These are phyloP conservation scores for Asterochloris erici DNA, from an alignment of 139 green algal species.

Conservation along the genomic window DNA sequence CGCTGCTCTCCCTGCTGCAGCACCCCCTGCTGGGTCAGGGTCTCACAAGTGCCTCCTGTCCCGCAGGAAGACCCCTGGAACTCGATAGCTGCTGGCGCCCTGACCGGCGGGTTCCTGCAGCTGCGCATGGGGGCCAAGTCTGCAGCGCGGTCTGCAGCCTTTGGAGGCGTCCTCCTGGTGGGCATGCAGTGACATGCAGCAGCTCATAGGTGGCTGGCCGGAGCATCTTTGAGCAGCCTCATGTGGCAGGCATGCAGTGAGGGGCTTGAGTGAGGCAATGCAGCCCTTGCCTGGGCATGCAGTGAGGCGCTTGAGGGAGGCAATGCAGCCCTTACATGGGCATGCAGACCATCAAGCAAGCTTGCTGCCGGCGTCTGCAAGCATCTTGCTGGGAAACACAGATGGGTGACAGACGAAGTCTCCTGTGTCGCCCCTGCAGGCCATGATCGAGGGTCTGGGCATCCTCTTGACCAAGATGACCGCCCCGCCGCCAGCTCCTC, in stretches of 20 bases:
- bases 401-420: not conserved
- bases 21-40: not conserved
- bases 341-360: too few relatives aligned
- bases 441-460: constrained; percentile 95
- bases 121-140: constrained; percentile 74
- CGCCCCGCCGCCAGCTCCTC: constrained; percentile 65
- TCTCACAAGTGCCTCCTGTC: not conserved
- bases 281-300: not conserved
- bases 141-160: constrained; percentile 77
- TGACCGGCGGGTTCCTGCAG: constrained; percentile 93
- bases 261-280: not conserved
- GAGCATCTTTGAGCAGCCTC: not conserved
- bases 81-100: constrained; percentile 84
- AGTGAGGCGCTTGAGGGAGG: not conserved
- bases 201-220: not conserved
- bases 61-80: constrained; percentile 97
- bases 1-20: not conserved
- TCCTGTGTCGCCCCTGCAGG: constrained; percentile 36
- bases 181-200: not conserved
- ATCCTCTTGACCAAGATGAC: constrained; percentile 92
- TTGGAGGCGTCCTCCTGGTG: constrained; percentile 92
- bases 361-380: too few relatives aligned
- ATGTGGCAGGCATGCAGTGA: not conserved
- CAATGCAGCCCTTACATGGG: not conserved
- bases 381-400: too few relatives aligned